These are phyloP conservation scores for Endothia cerciana DNA, from an alignment of 2,329 filamentous ascomycete species.

Conservation along the genomic window DNA sequence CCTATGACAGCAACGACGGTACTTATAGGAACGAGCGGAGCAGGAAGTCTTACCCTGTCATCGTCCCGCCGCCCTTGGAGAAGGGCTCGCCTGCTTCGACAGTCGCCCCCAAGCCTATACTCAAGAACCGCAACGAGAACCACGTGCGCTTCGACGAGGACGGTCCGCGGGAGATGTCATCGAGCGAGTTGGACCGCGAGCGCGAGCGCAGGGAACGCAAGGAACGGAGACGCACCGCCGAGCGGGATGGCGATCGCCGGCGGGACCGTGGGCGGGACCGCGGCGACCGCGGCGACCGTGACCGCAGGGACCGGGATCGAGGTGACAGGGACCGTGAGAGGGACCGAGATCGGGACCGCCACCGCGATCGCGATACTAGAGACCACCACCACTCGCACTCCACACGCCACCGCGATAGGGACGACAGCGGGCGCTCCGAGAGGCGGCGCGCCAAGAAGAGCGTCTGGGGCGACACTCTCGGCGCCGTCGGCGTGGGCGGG, in stretches of 20 bases:
- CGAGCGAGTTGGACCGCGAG: conserved; percentile 36
- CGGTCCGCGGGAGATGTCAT: conserved; percentile 47
- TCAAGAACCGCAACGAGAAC: conserved; percentile 64
- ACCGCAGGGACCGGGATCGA: conserved; percentile 41
- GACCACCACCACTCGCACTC: conserved; percentile 33
- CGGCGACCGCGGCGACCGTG: conserved; percentile 35
- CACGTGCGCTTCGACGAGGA: conserved; percentile 58
- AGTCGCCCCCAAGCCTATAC: conserved; percentile 58
- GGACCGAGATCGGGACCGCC: conserved; percentile 42
- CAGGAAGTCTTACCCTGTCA: conserved; percentile 44
- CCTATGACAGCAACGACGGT: conserved; percentile 29
- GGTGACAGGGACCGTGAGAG: conserved; percentile 41
- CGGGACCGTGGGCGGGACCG: conserved; percentile 37
- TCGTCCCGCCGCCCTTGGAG: conserved; percentile 43
- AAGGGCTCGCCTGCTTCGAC: conserved; percentile 41
- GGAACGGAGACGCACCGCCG: conserved; percentile 20
- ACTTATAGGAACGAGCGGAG: conserved; percentile 29
- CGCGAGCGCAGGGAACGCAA: conserved; percentile 23
- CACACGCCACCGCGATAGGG: conserved; percentile 41
- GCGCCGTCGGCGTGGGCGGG: conserved; percentile 63
- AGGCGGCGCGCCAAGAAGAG: conserved; percentile 46
- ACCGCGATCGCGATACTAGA: conserved; percentile 50
- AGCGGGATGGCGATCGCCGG: conserved; percentile 34
- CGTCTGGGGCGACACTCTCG: conserved; percentile 57
- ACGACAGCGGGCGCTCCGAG: conserved; percentile 37